Evolutionary conservation across 1,139 yeast species (phyloP).

Genomic region (Yamadazyma atmosphaerica): DNA sequence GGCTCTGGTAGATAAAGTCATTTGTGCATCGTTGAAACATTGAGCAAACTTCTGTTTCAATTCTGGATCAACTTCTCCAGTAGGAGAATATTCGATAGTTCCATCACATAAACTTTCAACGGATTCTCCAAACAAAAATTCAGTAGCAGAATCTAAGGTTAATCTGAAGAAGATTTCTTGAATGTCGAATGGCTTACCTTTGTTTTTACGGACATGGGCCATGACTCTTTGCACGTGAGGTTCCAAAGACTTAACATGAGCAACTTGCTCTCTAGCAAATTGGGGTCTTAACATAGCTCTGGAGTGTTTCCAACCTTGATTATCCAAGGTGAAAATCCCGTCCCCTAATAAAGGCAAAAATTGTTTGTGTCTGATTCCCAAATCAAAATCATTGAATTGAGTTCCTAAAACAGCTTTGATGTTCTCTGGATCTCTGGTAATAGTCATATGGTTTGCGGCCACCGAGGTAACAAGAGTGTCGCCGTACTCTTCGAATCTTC

Average conservation of each 20-base stretch:
- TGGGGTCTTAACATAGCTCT: conserved; percentile 59
- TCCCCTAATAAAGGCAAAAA: conserved; percentile 51
- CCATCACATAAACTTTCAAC: conserved; percentile 38
- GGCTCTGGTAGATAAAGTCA: conserved; percentile 24
- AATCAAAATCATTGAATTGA: conserved; percentile 50
- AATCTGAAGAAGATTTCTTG: conserved; percentile 39
- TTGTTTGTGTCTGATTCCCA: conserved; percentile 47
- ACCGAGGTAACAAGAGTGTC: conserved; percentile 8
- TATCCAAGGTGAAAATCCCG: conserved; percentile 58
- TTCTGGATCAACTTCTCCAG: conserved; percentile 15
- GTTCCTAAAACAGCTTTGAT: conserved; percentile 39
- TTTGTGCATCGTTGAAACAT: conserved; percentile 24
- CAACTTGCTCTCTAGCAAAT: conserved; percentile 53
- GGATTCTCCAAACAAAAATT: conserved; percentile 52
- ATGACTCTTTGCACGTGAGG: conserved; percentile 42
- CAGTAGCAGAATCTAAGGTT: conserved; percentile 54
- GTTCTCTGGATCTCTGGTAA: conserved; percentile 32
- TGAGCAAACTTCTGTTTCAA: conserved; percentile 22
- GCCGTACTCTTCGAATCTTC: conserved; percentile 17
- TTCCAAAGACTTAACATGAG: conserved; percentile 48
- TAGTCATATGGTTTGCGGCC: conserved; percentile 9
- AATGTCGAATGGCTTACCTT: conserved; percentile 30
- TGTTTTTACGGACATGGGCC: conserved; percentile 25
- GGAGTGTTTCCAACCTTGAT: conserved; percentile 60
- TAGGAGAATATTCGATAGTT: conserved; percentile 23